Conservation (phyloP, 177 flowering plant genomes). For the Telopea speciosissima region DNA sequence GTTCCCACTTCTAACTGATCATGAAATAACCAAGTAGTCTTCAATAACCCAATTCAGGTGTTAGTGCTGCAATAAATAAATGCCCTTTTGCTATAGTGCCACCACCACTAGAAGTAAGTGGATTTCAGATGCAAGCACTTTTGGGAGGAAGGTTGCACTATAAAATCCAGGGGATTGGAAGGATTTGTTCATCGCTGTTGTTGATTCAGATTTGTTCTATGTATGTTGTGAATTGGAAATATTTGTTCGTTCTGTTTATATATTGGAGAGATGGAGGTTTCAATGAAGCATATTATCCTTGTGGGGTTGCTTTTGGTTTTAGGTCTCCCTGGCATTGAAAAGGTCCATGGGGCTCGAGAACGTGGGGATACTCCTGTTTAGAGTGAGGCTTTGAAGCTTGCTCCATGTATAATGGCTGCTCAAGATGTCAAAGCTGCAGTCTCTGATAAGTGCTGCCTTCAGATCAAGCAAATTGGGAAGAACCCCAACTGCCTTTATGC, state of each 20-base stretch:
- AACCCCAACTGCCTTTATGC: conserved; percentile 50
- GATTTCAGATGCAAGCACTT: too few species aligned
- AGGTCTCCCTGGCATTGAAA: conserved; percentile 13
- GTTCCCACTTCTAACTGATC: background rate
- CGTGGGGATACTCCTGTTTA: conserved; percentile 37
- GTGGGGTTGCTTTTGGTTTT: conserved; percentile 18
- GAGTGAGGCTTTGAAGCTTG: conserved; percentile 38
- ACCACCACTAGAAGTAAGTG: too few species aligned
- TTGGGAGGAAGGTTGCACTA: too few species aligned
- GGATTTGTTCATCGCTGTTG: background rate
- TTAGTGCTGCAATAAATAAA: conserved; percentile 20
- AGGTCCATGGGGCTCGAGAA: conserved; percentile 36
- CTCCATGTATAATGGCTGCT: conserved; percentile 44
- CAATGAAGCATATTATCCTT: conserved; percentile 23
- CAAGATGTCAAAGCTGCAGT: conserved; percentile 30
- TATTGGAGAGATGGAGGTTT: conserved; percentile 17
- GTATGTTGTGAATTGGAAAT: background rate
- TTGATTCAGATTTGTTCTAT: too few species aligned
- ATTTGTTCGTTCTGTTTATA: conserved; percentile 6
- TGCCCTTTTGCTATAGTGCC: too few species aligned
- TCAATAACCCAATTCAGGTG: background rate
- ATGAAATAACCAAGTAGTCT: conserved; percentile 7
- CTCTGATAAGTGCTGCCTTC: conserved; percentile 33
- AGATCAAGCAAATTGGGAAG: conserved; percentile 38
- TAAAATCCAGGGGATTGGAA: background rate